Evolutionary conservation across 352 stramenopile genomes (phyloP), one percentile per base, ranked within the genome.

Genomic region (Phytopythium sindhum): DNA sequence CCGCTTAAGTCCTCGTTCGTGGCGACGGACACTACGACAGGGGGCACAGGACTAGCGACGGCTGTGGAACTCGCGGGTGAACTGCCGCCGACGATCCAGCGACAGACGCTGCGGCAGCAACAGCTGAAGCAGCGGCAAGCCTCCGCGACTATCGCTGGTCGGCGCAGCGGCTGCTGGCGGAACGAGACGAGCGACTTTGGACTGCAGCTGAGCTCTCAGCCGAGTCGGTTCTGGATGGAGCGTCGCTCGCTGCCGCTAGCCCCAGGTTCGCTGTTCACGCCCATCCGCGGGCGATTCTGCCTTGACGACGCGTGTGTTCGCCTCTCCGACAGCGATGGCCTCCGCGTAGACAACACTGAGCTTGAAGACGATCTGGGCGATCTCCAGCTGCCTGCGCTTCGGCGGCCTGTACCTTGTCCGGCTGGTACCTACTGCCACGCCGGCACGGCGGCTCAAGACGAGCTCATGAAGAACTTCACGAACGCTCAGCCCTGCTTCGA

Each of bases 111-210:
- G n/a, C 23, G 55, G 8, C 12, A 51, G 8, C 55, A 51, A 2
- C 55, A 51, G 12, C 23, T 41, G 55, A 15, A 52, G 17, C 55
- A 23, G 17, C 55, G 39, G 6, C 39, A 51, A 2, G 60, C 65
- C 41, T 60, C 73, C 9, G 53, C 66, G 9, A 71, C 60, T 37
- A 63, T 98, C 26, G 91, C 92, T 8, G 78, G 86, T 1, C 69
- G 94, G 4, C 89, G 85, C 35, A 87, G 80, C 24, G 91, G 84
- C 4, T 99, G 97, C 66, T 99, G 96, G 86, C 92, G 95, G 58
- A 99, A 99, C 69, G 87, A 85, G 50, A 99, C 96, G 3, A 65
- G 87, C 28, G 96, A 99, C 61, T 98, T 98, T 69, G 97, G 96
- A 8, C 74, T 99, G 14, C 95, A 99, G 70, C 64, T 96, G 29